Evolutionary conservation across 306 rosid genomes (phyloP), one percentile per base, ranked within the genome.

Genomic region (Vigna unguiculata): DNA sequence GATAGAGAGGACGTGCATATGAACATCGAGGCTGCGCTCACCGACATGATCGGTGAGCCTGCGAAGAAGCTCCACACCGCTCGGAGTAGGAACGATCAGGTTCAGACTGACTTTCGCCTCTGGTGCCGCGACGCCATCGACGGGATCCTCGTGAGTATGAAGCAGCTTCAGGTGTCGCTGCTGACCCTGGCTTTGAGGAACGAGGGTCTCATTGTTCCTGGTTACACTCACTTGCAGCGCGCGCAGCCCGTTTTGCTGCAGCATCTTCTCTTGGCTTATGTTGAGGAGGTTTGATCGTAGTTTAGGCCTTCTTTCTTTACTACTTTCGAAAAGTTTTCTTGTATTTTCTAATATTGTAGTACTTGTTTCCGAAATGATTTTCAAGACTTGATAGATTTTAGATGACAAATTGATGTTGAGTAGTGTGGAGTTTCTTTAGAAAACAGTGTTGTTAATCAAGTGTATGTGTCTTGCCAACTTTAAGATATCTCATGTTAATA

Each of bases 91-190:
- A 95, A 95, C 6, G 99, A 95, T 85, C 99, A 95, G 80, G 92
- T 63, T 30, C 21, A 77, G 66, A 92, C 99, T 46, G 99, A 92
- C 73, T 84, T 92, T 15, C 88, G 97, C 32, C 75, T 95, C 30
- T 95, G 97, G 97, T 90, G 96, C 71, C 95, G 97, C 2, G 97
- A 90, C 71, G 92, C 99, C 12, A 87, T 95, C 71, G 99, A 95
- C 82, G 75, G 63, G 47, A 86, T 95, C 7, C n/a, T 88, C 1
- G 72, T 9, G 15, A 80, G 82, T 69, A 85, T 95, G 45, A 88
- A 64, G 40, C 78, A 78, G 25, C 90, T 92, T 67, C 99, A 95
- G 86, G 85, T 90, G 66, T 83, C 97, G 7, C 49, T 95, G 28
- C 80, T 95, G 41, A 76, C 20, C 1, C 45, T 92, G 87, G 97